These are phyloP conservation scores for Scutellaria barbata DNA, from an alignment of 257 asterid genomes.

Conservation along the genomic window DNA sequence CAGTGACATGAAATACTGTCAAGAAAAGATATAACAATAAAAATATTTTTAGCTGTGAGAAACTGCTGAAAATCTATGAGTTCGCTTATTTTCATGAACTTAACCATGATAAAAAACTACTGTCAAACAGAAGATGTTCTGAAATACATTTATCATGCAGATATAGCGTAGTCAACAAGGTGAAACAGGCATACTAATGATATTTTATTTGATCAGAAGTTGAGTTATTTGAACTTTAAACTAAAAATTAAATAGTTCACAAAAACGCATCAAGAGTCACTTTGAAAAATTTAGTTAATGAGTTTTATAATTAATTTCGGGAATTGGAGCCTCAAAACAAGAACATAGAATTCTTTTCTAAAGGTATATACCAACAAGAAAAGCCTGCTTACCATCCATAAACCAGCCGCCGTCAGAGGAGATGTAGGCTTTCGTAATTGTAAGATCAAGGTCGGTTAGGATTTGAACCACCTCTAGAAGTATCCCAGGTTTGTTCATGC, in stretches of 20 bases:
- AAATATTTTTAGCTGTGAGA: conserved; percentile 22
- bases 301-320: background rate
- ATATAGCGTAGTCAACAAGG: background rate
- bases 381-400: conserved; percentile 81
- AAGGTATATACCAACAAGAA: conserved; percentile 22
- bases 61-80: background rate
- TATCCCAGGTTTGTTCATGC: conserved; percentile 97
- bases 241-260: background rate
- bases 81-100: conserved; percentile 25
- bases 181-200: background rate
- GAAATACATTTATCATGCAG: background rate
- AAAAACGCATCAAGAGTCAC: background rate
- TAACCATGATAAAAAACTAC: conserved; percentile 4
- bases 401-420: conserved; percentile 99
- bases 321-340: conserved; percentile 10
- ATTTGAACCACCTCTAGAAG: conserved; percentile 98
- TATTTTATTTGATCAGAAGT: conserved; percentile 5
- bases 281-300: conserved; percentile 20
- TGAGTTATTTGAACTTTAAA: background rate
- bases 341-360: background rate
- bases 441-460: conserved; percentile 89
- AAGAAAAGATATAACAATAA: conserved; percentile 32
- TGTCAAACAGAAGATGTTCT: background rate
- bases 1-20: conserved; percentile 95
- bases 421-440: conserved; percentile 91